phyloP scores from a whole-genome alignment of 192 early-diverging fungal genomes.

The Chytriomyces sp. region DNA sequence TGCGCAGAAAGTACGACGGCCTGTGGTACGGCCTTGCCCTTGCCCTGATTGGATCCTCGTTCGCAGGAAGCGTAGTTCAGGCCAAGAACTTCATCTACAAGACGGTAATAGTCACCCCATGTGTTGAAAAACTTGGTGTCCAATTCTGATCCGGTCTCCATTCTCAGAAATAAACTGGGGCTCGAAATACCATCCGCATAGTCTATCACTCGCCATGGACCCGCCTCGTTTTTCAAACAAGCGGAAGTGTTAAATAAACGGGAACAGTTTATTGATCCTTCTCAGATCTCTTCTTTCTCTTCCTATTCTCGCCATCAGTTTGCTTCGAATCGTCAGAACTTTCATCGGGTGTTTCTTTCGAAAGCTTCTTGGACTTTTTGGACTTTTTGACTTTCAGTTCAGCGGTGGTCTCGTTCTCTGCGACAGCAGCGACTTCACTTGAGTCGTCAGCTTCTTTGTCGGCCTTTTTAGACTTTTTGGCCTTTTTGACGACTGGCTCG shows the following conservation, averaged over 20 bases:
- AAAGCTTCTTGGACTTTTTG: neutral
- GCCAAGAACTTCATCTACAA: constrained; percentile 25
- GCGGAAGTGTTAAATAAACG: no score
- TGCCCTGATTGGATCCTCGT: neutral
- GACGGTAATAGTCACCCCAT: neutral
- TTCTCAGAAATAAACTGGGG: no score
- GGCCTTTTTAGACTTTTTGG: neutral
- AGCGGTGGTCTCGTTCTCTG: neutral
- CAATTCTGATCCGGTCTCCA: no score
- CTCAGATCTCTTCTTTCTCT: neutral
- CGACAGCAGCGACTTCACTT: neutral
- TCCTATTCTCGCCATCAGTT: neutral
- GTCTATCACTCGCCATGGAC: no score
- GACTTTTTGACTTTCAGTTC: neutral
- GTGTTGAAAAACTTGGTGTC: no score
- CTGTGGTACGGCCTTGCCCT: constrained; percentile 15
- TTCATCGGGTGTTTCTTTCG: neutral
- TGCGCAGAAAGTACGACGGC: constrained; percentile 36
- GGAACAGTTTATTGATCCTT: neutral
- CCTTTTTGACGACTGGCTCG: neutral
- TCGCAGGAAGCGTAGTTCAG: neutral
- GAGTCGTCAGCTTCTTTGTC: neutral
- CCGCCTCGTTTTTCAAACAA: no score
- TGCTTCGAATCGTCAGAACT: neutral
- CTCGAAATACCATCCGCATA: no score